Base-by-base conservation (phyloP, 352 stramenopile species). In the Phytophthora foliorum region DNA sequence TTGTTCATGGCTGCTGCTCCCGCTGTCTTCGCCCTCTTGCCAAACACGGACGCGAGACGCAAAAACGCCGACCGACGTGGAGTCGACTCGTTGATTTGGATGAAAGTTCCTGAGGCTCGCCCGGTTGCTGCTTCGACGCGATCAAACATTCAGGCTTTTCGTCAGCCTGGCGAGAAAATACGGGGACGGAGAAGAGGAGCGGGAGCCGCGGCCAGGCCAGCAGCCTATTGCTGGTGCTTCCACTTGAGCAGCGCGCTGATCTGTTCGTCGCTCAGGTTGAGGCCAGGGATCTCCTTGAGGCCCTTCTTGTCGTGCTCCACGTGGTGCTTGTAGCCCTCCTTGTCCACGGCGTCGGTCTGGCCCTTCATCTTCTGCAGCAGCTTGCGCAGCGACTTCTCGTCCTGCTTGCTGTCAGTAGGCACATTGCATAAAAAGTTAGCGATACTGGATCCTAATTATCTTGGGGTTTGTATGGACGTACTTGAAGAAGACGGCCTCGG, bases 331-430 rank as follows among this genome's bases (percentile, higher is more conserved):
- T 77, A 72, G 41, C 88, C 88, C 21, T 65, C 56, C 27, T 75
- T 76, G 65, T 95, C 88, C 62, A 73, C 79, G 49, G 72, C 72
- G 57, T 96, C 87, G 9, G 87, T 80, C 77, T 96, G 87, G 17
- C 70, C 78, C 79, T 96, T 95, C 72, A 96, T 75, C 84, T 96
- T 96, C 75, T 93, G 80, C 44, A 96, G 77, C 57, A 96, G 80
- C 78, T 93, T 92, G 74, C 89, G 89, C 22, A 96, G 86, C 19
- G 86, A 29, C 75, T 92, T 93, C 72, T 96, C 89, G 63, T 96
- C 89, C 62, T 93, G 71, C 79, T 96, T 96, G 81, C 89, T 96
- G 59, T 44, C 52, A 17, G 57, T 27, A 25, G 16, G 4, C 34
- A 45, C 2, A n/a, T 41, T 7, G 45, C 25, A 45, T 22, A 62